A percentile compares a stretch with the other conserved stretches of the same genome.
phyloP scores from a whole-genome alignment of 2,329 filamentous ascomycete species.

The Monilinia fructigena region DNA sequence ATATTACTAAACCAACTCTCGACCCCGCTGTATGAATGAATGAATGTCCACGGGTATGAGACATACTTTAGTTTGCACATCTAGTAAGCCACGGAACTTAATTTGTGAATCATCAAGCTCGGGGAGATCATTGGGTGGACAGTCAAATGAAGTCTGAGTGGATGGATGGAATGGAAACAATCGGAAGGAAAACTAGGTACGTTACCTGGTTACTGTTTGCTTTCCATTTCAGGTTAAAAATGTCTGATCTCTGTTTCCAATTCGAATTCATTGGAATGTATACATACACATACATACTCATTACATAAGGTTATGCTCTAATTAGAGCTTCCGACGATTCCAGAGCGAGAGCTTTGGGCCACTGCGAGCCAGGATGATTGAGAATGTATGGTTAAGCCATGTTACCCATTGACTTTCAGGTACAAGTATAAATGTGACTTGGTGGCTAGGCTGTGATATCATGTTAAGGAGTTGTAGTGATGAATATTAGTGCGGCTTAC shows the following conservation, averaged over 20 bases:
- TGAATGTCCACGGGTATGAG: background rate
- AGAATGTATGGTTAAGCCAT: background rate
- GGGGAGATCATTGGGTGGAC: background rate
- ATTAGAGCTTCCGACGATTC: background rate
- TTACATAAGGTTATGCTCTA: background rate
- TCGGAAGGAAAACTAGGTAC: background rate
- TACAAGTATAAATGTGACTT: background rate
- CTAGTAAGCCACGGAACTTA: background rate
- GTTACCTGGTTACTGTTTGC: background rate
- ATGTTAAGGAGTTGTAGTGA: too few species aligned
- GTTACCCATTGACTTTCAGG: background rate
- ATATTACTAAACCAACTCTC: constrained; percentile 23
- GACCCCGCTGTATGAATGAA: background rate
- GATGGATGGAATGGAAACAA: background rate
- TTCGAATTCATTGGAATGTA: background rate
- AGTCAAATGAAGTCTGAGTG: background rate
- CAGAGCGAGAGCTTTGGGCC: too few species aligned
- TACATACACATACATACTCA: background rate
- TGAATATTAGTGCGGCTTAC: background rate
- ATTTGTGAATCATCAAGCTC: background rate
- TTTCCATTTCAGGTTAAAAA: background rate
- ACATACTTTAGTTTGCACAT: background rate
- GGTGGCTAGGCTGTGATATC: background rate
- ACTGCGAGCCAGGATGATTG: background rate
- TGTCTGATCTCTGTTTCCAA: background rate